Base-by-base conservation (phyloP, 495 filamentous ascomycete species). In the Ramalina peruviana region DNA sequence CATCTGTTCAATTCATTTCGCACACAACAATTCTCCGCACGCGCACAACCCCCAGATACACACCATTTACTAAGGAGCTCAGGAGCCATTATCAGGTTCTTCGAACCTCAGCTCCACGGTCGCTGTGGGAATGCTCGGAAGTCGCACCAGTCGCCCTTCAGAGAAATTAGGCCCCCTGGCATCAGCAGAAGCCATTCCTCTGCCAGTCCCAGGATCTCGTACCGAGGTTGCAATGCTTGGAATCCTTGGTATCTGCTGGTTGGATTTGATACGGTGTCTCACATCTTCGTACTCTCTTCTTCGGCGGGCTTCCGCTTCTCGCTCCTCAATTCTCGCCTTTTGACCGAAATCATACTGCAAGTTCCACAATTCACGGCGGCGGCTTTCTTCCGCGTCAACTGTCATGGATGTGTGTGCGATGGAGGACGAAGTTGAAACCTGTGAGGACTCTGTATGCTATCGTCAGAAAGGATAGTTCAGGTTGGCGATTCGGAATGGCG, bases 281-380 rank as follows among this genome's bases (percentile, higher is more conserved):
- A 2, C 5, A 40, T 40, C 38, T 40, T 40, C 38, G 5, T 2
- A n/a, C 38, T 40, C 17, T 40, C 9, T 3, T 42, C 40, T 23
- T 42, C 40, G 3, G 17, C 21, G 3, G 9, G 21, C 13, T 9
- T 23, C 40, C 16, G 21, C 40, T 13, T 19, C 9, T 13, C 13
- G 17, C 13, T 23, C 21, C 17, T 19, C 21, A 6, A 6, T 12
- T 5, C 20, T 46, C 3, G 50, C 47, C 6, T 43, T 45, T 3
- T 10, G 11, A 6, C 40, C 40, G 30, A 53, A 56, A 13, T 17
- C 21, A 21, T 53, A 23, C 20, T 42, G 21, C 25, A 33, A 21
- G 23, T 53, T 36, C 54, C 46, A 56, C 2, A 37, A 2, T 3
- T 53, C 46, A 12, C 38, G 54, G 15, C 50, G 50, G 3, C 11